Base-by-base conservation (phyloP, 177 flowering plant species). In the Vitis hybrid region DNA sequence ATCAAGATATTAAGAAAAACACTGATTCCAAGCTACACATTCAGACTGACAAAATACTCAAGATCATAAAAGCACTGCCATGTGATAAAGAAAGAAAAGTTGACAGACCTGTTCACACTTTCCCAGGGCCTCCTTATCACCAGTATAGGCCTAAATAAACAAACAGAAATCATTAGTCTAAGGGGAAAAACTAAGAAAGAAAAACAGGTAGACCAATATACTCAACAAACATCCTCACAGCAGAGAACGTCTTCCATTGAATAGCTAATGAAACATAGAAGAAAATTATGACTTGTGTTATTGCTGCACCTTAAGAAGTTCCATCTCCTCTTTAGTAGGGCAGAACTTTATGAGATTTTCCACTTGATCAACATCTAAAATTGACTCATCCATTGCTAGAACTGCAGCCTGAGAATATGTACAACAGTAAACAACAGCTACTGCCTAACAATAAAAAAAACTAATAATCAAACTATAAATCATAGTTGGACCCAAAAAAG, bases 321-420 rank as follows among this genome's bases (percentile, higher is more conserved):
- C 99, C 98, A 95, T 95, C 77, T 95, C 99, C 74, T 91, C 99
- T 76, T 95, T 95, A 29, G 97, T 89, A 53, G 99, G 99, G 80
- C 97, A 93, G 74, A 91, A 91, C 64, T 95, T 95, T 62, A 93
- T 90, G 56, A 95, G 96, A 82, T 93, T 95, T 69, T 95, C 99
- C 70, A 95, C 97, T 76, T 91, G 97, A 84, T 95, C 99, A 80
- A 82, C 92, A 84, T 95, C 99, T 78, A 95, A 79, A 76, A 90
- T 77, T 48, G 97, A 86, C 59, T 89, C 97, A 83, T 95, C 98
- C 89, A 95, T 78, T 73, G 98, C 94, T 59, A 95, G 82, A 19
- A 86, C 97, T 67, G 99, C 97, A 73, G 88, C 87, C 99, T 95
- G 84, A 72, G 26, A 77, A 72, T 45, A 59, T 39, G 21, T 26